phyloP scores from a whole-genome alignment of 257 asterid genomes.

The Knoxia roxburghii region DNA sequence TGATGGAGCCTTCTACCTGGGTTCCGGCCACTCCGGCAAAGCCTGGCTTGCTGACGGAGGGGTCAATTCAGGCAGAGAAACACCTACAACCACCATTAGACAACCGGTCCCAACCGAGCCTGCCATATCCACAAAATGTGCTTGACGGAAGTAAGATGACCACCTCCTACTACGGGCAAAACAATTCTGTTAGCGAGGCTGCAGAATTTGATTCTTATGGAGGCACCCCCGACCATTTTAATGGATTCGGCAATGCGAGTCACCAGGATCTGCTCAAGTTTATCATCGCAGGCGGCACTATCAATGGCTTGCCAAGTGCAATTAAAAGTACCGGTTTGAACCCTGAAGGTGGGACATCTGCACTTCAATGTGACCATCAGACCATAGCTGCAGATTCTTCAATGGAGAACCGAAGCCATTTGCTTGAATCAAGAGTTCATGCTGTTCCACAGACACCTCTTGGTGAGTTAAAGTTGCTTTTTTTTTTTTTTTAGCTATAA shows the following conservation, averaged over 20 bases:
- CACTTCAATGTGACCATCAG: conserved; percentile 20
- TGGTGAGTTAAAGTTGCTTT: conserved; percentile 25
- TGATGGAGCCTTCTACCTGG: no score
- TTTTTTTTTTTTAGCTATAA: background rate
- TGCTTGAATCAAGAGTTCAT: conserved; percentile 18
- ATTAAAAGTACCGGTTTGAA: conserved; percentile 7
- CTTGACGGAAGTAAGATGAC: background rate
- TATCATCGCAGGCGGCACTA: conserved; percentile 32
- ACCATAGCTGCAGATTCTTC: conserved; percentile 20
- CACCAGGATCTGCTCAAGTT: conserved; percentile 37
- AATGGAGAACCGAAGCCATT: conserved; percentile 10
- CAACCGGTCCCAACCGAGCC: conserved; percentile 19
- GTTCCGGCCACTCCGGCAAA: conserved; percentile 63
- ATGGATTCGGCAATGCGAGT: conserved; percentile 27
- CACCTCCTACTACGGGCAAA: conserved; percentile 20
- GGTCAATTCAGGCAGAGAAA: conserved; percentile 34
- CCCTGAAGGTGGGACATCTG: conserved; percentile 20
- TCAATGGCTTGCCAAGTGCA: conserved; percentile 12
- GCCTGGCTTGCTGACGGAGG: conserved; percentile 28
- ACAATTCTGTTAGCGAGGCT: conserved; percentile 13
- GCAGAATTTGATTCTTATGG: conserved; percentile 17
- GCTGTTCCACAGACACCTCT: conserved; percentile 10
- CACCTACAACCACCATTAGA: conserved; percentile 16
- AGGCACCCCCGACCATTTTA: conserved; percentile 18
- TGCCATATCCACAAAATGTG: background rate